Conservation (phyloP, 352 stramenopile species). For the Phytophthora cryptogea region DNA sequence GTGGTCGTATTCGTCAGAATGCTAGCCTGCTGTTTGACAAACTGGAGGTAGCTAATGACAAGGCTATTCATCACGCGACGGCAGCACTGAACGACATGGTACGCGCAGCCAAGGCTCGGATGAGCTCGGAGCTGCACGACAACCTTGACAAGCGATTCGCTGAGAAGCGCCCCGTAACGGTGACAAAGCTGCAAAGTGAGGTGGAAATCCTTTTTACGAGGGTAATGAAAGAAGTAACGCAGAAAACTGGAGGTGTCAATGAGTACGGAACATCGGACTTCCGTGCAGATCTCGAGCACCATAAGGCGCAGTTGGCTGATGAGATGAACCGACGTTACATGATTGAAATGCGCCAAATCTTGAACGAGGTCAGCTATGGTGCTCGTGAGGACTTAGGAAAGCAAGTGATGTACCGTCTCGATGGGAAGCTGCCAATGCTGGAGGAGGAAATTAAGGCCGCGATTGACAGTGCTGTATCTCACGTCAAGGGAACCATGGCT, state of each 20-base stretch:
- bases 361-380: conserved; percentile 67
- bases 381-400: conserved; percentile 68
- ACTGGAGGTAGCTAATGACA: conserved; percentile 73
- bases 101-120: conserved; percentile 53
- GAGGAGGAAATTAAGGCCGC: conserved; percentile 67
- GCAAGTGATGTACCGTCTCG: conserved; percentile 60
- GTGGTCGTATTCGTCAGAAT: conserved; percentile 59
- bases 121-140: conserved; percentile 69
- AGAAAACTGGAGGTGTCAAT: conserved; percentile 29
- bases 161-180: conserved; percentile 49
- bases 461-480: conserved; percentile 59
- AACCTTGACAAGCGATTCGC: conserved; percentile 65
- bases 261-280: conserved; percentile 44
- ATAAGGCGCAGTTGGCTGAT: conserved; percentile 65
- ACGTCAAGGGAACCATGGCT: conserved; percentile 54
- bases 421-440: conserved; percentile 68
- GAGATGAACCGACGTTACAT: conserved; percentile 80
- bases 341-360: conserved; percentile 76
- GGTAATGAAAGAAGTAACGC: conserved; percentile 37
- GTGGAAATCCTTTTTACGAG: conserved; percentile 50
- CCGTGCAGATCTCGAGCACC: conserved; percentile 54
- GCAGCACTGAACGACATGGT: conserved; percentile 56
- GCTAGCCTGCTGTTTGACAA: conserved; percentile 73
- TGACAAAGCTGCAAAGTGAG: conserved; percentile 61
- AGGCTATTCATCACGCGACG: conserved; percentile 65